Conservation (phyloP, 352 stramenopile species). For the Phytophthora foliorum region DNA sequence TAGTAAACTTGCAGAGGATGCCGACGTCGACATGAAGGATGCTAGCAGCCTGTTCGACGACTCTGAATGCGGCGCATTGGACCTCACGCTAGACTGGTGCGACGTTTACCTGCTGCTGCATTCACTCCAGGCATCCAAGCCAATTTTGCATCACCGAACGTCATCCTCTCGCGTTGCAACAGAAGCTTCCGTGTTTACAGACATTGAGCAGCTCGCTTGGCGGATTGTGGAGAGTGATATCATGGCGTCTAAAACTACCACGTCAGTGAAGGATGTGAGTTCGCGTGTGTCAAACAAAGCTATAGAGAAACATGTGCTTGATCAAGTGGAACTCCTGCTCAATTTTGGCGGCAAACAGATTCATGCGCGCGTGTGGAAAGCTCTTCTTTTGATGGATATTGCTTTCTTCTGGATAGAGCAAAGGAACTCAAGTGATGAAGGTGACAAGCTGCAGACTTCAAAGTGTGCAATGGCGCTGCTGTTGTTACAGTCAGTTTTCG, state of each 20-base stretch:
- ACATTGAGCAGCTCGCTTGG: constrained; percentile 58
- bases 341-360: constrained; percentile 76
- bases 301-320: constrained; percentile 38
- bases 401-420: constrained; percentile 69
- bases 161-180: constrained; percentile 63
- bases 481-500: constrained; percentile 52
- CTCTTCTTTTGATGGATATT: constrained; percentile 78
- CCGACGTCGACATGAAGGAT: constrained; percentile 10
- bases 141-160: constrained; percentile 77
- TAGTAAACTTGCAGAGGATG: constrained; percentile 23
- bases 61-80: constrained; percentile 1
- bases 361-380: constrained; percentile 82
- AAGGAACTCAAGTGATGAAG: constrained; percentile 2
- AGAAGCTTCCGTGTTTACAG: constrained; percentile 53
- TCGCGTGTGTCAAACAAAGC: constrained; percentile 18
- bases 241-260: constrained; percentile 14
- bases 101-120: constrained; percentile 82
- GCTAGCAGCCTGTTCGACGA: constrained; percentile 16
- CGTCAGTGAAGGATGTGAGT: neutral
- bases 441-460: neutral
- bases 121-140: constrained; percentile 78
- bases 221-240: constrained; percentile 43
- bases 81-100: constrained; percentile 51
- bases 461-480: constrained; percentile 35
- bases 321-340: constrained; percentile 53